These are phyloP conservation scores for Leccinum subgranulosum DNA, from an alignment of 768 basidiomycete genomes.

Conservation along the genomic window DNA sequence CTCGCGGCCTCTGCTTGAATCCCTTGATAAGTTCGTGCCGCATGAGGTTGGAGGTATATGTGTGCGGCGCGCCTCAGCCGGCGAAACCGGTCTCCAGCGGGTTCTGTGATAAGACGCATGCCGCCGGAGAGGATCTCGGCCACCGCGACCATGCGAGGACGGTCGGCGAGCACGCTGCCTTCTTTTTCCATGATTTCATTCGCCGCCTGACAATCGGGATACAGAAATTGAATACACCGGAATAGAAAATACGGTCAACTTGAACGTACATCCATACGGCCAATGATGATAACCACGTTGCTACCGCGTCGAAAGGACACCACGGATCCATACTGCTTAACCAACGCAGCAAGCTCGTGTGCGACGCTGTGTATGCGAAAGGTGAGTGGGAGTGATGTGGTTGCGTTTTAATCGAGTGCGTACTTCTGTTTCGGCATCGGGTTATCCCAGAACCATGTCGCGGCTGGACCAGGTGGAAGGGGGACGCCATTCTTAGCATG, in stretches of 20 bases:
- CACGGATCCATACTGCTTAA: constrained; percentile 53
- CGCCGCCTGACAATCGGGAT: constrained; percentile 37
- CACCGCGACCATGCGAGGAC: constrained; percentile 48
- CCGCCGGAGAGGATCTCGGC: constrained; percentile 53
- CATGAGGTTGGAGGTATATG: constrained; percentile 50
- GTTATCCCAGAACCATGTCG: neutral
- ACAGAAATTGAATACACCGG: neutral
- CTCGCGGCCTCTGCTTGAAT: constrained; percentile 37
- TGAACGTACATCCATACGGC: constrained; percentile 14
- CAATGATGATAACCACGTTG: constrained; percentile 15
- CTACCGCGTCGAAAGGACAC: constrained; percentile 49
- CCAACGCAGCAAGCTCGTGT: constrained; percentile 44
- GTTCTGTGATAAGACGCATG: constrained; percentile 49
- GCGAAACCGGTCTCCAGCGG: constrained; percentile 51
- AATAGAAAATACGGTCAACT: neutral
- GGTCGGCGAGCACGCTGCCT: constrained; percentile 46
- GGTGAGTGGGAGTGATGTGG: neutral
- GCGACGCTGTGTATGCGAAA: neutral
- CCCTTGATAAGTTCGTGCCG: constrained; percentile 41
- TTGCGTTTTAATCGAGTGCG: neutral
- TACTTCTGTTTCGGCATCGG: neutral
- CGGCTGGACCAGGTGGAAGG: neutral
- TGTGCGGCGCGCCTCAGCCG: constrained; percentile 53
- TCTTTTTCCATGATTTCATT: constrained; percentile 61
- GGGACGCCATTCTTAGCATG: neutral